Conservation (phyloP, 164 flowering plant genomes). For the Malania oleifera region DNA sequence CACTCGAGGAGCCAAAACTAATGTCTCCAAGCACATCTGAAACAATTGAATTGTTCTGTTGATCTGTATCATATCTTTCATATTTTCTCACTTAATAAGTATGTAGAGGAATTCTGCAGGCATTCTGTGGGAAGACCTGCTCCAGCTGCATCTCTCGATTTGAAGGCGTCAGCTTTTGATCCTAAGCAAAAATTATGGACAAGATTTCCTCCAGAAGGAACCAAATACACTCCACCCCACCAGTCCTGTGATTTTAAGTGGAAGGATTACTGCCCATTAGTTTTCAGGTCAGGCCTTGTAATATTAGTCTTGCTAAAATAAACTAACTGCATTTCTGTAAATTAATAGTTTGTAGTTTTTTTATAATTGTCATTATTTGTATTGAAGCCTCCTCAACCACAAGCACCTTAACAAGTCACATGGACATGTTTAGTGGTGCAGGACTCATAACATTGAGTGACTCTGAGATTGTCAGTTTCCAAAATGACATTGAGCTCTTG, state of each 20-base stretch:
- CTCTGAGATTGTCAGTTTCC: no score
- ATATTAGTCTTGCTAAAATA: background rate
- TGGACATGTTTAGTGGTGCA: no score
- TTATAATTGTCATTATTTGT: background rate
- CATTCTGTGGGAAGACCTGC: conserved; percentile 64
- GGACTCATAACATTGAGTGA: no score
- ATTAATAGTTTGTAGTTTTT: background rate
- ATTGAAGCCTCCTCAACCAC: background rate
- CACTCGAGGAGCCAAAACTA: no score
- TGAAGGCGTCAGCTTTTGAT: conserved; percentile 73
- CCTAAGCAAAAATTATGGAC: conserved; percentile 86
- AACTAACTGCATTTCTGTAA: background rate
- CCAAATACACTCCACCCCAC: conserved; percentile 79
- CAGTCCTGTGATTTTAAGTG: conserved; percentile 69
- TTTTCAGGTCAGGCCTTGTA: conserved; percentile 58
- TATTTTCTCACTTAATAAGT: no score
- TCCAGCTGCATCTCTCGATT: conserved; percentile 48
- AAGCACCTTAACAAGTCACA: no score
- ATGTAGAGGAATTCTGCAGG: conserved; percentile 25
- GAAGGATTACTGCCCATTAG: conserved; percentile 89
- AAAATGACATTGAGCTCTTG: no score
- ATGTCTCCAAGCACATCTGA: no score
- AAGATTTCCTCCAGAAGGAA: conserved; percentile 76
- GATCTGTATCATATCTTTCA: background rate
- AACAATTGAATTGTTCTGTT: background rate